Base-by-base conservation (phyloP, 2,329 filamentous ascomycete species). In the Westerdykella ornata region DNA sequence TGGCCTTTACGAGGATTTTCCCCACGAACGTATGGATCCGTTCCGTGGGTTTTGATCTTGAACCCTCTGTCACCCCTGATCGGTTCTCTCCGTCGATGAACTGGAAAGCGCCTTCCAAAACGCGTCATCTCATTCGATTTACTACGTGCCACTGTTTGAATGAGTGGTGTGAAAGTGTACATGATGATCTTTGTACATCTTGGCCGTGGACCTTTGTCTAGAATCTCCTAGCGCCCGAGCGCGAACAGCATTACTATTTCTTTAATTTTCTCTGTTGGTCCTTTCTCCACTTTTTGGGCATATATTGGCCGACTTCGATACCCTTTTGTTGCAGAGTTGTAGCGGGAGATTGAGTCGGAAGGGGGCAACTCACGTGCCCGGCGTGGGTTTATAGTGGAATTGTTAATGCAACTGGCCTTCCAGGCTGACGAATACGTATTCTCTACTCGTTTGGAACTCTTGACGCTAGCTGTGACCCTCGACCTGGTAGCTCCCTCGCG, bases 31-130 rank as follows among this genome's bases (percentile, higher is more conserved):
- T 19, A 57, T 56, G 38, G 62, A 66, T 54, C 59, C 60, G 17
- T 66, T 66, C 52, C 58, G 58, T 31, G 60, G 59, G 37, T 66
- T 66, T 49, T 66, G 51, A 40, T 26, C 22, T 26, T 7, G 8
- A 9, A 11, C 22, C 22, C 3, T 26, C 8, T 9, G 22, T 11
- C 22, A 9, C 12, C 12, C 22, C 12, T 11, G 22, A 2, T 26
- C 7, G 7, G 22, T 26, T 26, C 12, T 9, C 12, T 26, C 22
- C 3, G 8, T 26, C 3, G 8, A 8, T 26, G 7, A 11, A 26
- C 22, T 11, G 22, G 12, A 26, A 26, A 26, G 22, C 22, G 22
- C 12, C 22, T 26, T 26, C 12, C 14, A 15, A 7, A 30, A 33
- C 14, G 14, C 8, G 16, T 33, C 31, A 7, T 8, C 16, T n/a